These are phyloP conservation scores for Stephanodiscus triporus DNA, from an alignment of 108 stramenopile species.

Conservation along the genomic window DNA sequence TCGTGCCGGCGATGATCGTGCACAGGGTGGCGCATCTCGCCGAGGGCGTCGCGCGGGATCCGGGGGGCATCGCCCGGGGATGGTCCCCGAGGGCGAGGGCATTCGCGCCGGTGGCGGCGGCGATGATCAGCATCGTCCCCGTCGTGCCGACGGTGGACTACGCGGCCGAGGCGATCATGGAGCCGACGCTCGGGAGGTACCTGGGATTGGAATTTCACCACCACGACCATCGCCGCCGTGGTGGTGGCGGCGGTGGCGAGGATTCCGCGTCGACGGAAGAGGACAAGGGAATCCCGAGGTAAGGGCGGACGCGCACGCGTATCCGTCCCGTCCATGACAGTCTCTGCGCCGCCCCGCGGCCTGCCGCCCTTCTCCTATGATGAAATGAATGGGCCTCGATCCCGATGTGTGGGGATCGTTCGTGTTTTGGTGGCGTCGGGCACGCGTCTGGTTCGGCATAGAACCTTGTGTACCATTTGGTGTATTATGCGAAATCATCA, in stretches of 20 bases:
- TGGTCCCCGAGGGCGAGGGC: constrained; percentile 12
- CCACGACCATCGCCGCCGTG: not conserved
- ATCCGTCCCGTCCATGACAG: too few relatives aligned
- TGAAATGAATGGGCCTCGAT: too few relatives aligned
- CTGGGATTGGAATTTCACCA: constrained; percentile 35
- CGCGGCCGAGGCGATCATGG: constrained; percentile 25
- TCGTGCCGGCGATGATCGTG: constrained; percentile 32
- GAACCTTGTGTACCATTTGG: too few relatives aligned
- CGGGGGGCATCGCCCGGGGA: constrained; percentile 9
- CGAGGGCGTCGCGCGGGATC: constrained; percentile 17
- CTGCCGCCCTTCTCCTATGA: too few relatives aligned
- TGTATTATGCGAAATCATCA: too few relatives aligned
- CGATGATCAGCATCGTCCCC: constrained; percentile 29
- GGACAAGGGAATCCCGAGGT: too few relatives aligned
- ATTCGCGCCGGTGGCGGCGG: constrained; percentile 27
- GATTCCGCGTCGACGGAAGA: not conserved
- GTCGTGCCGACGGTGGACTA: constrained; percentile 33
- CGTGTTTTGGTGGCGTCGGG: too few relatives aligned
- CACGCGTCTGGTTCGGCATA: too few relatives aligned
- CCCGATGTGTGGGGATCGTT: too few relatives aligned
- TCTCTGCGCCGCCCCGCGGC: too few relatives aligned
- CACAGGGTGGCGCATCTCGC: constrained; percentile 19
- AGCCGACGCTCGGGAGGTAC: constrained; percentile 29
- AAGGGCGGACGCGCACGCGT: too few relatives aligned
- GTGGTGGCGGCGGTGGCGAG: not conserved